phyloP scores from a whole-genome alignment of 2,329 filamentous ascomycete genomes.

The Fusarium zealandicum region DNA sequence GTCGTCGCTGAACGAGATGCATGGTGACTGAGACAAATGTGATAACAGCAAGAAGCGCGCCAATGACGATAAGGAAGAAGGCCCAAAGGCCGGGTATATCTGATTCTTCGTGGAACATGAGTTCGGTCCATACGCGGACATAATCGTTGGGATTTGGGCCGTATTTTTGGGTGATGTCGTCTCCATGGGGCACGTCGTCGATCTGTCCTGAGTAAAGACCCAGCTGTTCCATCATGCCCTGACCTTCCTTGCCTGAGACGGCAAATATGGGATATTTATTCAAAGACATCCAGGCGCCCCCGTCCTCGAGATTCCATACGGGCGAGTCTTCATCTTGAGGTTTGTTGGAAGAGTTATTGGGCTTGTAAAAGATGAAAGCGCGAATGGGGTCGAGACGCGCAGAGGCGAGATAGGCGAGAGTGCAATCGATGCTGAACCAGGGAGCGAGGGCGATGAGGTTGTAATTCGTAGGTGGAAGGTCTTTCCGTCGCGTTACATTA shows the following conservation, averaged over 20 bases:
- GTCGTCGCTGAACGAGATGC: conserved; percentile 77
- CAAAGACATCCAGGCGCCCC: conserved; percentile 72
- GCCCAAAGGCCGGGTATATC: conserved; percentile 80
- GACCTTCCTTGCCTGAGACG: conserved; percentile 72
- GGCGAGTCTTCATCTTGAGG: conserved; percentile 71
- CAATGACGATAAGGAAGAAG: conserved; percentile 75
- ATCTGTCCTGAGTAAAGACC: conserved; percentile 80
- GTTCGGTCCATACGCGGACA: conserved; percentile 65
- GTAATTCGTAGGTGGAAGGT: conserved; percentile 74
- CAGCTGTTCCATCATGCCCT: conserved; percentile 73
- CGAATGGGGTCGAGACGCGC: conserved; percentile 66
- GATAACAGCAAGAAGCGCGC: conserved; percentile 73
- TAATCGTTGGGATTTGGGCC: conserved; percentile 64
- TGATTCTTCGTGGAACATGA: conserved; percentile 55
- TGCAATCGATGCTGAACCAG: conserved; percentile 80
- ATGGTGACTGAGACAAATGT: conserved; percentile 72
- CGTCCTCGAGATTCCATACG: conserved; percentile 75
- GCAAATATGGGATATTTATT: conserved; percentile 85
- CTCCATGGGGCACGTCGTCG: conserved; percentile 64
- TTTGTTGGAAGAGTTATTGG: conserved; percentile 61
- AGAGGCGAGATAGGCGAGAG: conserved; percentile 72
- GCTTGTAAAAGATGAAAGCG: conserved; percentile 69
- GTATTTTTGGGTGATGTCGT: conserved; percentile 63
- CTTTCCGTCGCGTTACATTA: conserved; percentile 75
- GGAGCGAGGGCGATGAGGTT: conserved; percentile 83